Base-by-base conservation (phyloP, 768 basidiomycete species). In the Boletus vermiculosoides region DNA sequence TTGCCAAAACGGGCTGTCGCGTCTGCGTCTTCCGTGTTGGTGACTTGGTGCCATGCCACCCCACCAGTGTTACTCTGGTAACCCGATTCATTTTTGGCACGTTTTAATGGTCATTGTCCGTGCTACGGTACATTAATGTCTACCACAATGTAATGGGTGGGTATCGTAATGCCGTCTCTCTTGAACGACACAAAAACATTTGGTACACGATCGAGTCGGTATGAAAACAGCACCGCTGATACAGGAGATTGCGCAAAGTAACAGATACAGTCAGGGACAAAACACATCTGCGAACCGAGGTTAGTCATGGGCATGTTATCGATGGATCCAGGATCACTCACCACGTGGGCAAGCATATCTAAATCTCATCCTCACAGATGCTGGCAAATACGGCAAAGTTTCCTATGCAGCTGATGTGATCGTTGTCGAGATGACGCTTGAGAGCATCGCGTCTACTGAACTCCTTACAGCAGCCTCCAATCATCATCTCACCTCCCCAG, bases 391-490 rank as follows among this genome's bases (percentile, higher is more conserved):
- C 62, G 36, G 65, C 57, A 57, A 73, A 67, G 50, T 74, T 58
- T 18, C 73, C 73, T 18, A 74, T 50, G 54, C 74, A 74, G 12
- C 22, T 58, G 47, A 74, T 73, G 18, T 71, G 72, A 9, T 71
- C 65, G 47, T 74, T 74, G 51, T 74, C 71, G 23, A 74, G 71
- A 60, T 76, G 76, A 47, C 75, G 69, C 61, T 77, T 76, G 56
- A 77, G 71, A 31, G 75, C 76, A 54, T 76, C 75, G 53, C 69
- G 70, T 61, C 75, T 67, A 47, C 73, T 73, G 44, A 76, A 76
- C 52, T 68, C 68, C 52, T 67, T 72, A 52, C 71, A 64, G 54
- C 75, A 76, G n/a, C 74, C 74, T 25, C 75, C 74, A 18, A 73
- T 63, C 72, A 73, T 71, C 57, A 52, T 64, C 49, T 63, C 59